A percentile compares a stretch with the other conserved stretches of the same genome.
Evolutionary conservation across 768 basidiomycete genomes (phyloP).

Genomic region (Auricularia cornea): DNA sequence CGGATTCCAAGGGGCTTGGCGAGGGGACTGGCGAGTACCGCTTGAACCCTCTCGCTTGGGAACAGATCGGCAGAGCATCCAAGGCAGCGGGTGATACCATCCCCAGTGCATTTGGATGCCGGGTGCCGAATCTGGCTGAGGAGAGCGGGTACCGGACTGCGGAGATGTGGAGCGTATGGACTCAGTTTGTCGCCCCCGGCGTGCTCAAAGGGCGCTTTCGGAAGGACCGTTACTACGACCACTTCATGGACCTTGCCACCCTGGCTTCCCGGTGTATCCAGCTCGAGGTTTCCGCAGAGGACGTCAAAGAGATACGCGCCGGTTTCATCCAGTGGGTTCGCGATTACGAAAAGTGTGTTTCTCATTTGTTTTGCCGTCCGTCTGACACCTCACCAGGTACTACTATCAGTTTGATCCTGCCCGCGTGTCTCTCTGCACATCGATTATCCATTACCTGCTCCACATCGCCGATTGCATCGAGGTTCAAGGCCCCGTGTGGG

Average conservation of each 20-base stretch:
- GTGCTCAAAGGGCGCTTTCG: conserved; percentile 10
- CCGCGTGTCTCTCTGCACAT: conserved; percentile 22
- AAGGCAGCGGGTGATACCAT: conserved; percentile 10
- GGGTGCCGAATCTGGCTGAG: conserved; percentile 18
- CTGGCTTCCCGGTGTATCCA: conserved; percentile 31
- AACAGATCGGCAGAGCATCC: conserved; percentile 31
- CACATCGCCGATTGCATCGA: conserved; percentile 26
- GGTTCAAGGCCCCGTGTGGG: conserved; percentile 26
- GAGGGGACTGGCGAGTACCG: conserved; percentile 21
- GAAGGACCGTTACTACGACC: conserved; percentile 26
- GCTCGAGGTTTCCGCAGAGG: conserved; percentile 21
- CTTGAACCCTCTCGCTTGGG: conserved; percentile 27
- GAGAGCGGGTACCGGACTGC: conserved; percentile 13
- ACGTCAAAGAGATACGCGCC: conserved; percentile 18
- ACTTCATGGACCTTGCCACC: conserved; percentile 32
- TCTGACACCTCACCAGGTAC: conserved; percentile 10
- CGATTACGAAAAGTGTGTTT: conserved; percentile 12
- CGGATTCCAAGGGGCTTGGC: conserved; percentile 33
- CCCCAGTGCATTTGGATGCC: conserved; percentile 21
- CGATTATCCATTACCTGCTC: conserved; percentile 27
- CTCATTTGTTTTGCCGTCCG: background rate
- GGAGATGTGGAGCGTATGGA: conserved; percentile 17
- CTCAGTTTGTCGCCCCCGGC: conserved; percentile 12
- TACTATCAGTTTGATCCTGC: conserved; percentile 26
- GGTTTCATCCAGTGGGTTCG: conserved; percentile 10